Base-by-base conservation (phyloP, 176 grass and related monocot genomes). In the Rhynchospora tenuis region DNA sequence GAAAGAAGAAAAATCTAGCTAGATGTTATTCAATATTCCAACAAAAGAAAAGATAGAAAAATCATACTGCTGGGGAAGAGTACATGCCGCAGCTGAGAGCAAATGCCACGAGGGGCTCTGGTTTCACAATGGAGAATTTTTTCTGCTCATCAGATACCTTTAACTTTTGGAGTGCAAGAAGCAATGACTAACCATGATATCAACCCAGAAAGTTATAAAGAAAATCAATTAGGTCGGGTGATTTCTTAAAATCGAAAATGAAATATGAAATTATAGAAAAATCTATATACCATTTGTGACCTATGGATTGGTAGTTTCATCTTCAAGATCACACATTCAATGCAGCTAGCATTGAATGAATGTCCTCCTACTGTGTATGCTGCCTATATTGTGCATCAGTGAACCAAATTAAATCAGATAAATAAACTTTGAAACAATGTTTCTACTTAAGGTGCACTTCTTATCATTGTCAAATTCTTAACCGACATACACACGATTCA, bases 121-220 rank as follows among this genome's bases (percentile, higher is more conserved):
- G 55, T 81, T 86, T 66, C 12, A 26, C 89, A 82, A 94, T 88
- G 84, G 89, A 91, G 75, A 93, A 93, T 26, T 90, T 93, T 85
- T 87, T 94, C 84, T 91, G 92, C 86, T 93, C 92, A 69, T 98
- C 95, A 0, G 95, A 89, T 72, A 89, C 68, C 86, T 93, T 98
- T 12, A 98, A 81, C 84, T 98, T 98, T 54, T 93, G 95, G 85
- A 98, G 92, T 19, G 95, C 90, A 84, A 93, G 90, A 87, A 98
- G 65, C 22, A 98, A 87, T 68, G 92, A 90, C 95, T 94, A 83
- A 2, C 27, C 66, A 85, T 70, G 80, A 87, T 26, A 90, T 1
- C 64, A 79, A 62, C 5, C 7, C 48, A 78, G 31, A 45, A 86
- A 61, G n/a, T 68, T 55, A 31, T 82, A 50, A 50, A 80, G 54